Base-by-base conservation (phyloP, 1,139 yeast genomes). In the Pichia sp. region DNA sequence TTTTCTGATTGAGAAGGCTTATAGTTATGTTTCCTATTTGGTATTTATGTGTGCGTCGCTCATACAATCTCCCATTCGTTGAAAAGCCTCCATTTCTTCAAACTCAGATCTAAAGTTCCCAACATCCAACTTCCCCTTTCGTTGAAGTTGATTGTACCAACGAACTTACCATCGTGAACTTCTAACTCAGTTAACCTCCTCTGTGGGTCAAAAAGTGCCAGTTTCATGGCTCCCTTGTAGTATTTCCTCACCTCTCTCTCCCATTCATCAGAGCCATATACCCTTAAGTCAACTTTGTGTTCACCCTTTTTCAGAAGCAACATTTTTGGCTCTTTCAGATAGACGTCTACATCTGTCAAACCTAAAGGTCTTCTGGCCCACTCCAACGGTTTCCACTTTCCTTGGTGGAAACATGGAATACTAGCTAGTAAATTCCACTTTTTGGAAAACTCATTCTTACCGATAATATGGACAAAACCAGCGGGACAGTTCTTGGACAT, bases 111-210 rank as follows among this genome's bases (percentile, higher is more conserved):
- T 33, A 83, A 72, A 1, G 85, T 86, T 35, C 88, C 68, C 2
- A 91, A 93, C 36, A 88, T 69, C 82, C 95, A 91, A 21, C 69
- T 58, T 3, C 98, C 98, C 2, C 64, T 56, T 53, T 87, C 96
- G 42, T 69, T 71, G 39, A 86, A 68, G 46, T 74, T 72, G 25
- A 81, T 63, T 29, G 68, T 65, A 18, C 72, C 60, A 73, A 79
- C 84, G 0, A 69, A 55, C 1, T 85, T 80, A 44, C 23, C 49
- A 16, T 73, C 79, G 17, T 65, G 62, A 41, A 72, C 68, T 24
- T 58, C 58, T 39, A 88, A 62, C 49, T 81, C 77, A 47, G 71
- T 72, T 46, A 84, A 27, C 20, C 39, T 28, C 18, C 27, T 38
- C 22, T 30, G 23, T 11, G 44, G 47, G 5, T 38, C 24, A n/a